A percentile compares a stretch with the other conserved stretches of the same genome.
Evolutionary conservation across 495 filamentous ascomycete species (phyloP).

Genomic region (Aspergillus cristatus): DNA sequence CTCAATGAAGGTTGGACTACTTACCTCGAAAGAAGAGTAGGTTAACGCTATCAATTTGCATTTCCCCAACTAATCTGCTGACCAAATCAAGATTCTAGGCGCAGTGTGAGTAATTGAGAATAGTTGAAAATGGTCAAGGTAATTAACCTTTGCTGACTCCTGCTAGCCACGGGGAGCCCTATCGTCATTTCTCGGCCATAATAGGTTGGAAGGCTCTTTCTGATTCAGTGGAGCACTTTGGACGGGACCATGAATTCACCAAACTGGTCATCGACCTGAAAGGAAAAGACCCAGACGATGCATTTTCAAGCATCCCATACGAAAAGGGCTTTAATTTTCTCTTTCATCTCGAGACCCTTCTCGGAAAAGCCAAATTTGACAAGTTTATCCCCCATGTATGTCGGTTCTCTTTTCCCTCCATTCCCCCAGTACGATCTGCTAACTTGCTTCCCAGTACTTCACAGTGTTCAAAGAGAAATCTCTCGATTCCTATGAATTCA

Average conservation of each 20-base stretch:
- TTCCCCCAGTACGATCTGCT: slow-evolving; percentile 2
- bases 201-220: slow-evolving; percentile 54
- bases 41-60: no score
- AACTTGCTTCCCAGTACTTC: slow-evolving; percentile 54
- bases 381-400: slow-evolving; percentile 78
- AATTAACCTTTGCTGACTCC: no score
- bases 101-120: no score
- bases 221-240: slow-evolving; percentile 69
- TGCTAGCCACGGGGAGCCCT: slow-evolving; percentile 61
- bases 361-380: slow-evolving; percentile 83
- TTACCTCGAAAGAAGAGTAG: slow-evolving; percentile 75
- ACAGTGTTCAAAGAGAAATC: slow-evolving; percentile 69
- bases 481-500: slow-evolving; percentile 89
- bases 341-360: slow-evolving; percentile 72
- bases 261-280: slow-evolving; percentile 80
- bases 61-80: no score
- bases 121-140: not conserved
- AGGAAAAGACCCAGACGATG: slow-evolving; percentile 89
- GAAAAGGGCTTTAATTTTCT: slow-evolving; percentile 72
- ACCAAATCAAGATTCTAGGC: no score
- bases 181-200: slow-evolving; percentile 88
- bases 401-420: not conserved
- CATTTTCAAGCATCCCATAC: slow-evolving; percentile 76
- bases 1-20: slow-evolving; percentile 94
- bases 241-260: slow-evolving; percentile 80